Evolutionary conservation across 441 rosid genomes (phyloP).

Genomic region (Pelargonium fulgidum): DNA sequence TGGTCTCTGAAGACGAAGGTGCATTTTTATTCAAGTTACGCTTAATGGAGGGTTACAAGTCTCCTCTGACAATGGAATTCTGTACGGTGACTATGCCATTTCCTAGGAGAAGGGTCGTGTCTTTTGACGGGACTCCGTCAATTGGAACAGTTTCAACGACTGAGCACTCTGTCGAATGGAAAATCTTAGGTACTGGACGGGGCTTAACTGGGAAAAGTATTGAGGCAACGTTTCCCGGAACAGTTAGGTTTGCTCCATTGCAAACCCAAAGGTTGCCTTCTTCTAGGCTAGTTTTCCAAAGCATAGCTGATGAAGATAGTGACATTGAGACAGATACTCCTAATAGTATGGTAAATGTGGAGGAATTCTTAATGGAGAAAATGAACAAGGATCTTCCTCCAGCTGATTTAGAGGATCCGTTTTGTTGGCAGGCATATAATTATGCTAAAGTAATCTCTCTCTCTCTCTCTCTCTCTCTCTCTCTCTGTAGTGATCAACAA

Average conservation of each 20-base stretch:
- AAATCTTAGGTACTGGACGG: conserved; percentile 62
- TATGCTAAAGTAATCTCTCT: conserved; percentile 59
- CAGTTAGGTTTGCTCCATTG: conserved; percentile 81
- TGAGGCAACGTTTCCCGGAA: conserved; percentile 90
- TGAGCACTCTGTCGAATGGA: conserved; percentile 90
- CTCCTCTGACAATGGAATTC: conserved; percentile 78
- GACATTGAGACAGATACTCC: conserved; percentile 55
- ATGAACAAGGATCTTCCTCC: conserved; percentile 81
- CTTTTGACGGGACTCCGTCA: conserved; percentile 87
- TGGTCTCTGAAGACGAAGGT: conserved; percentile 96
- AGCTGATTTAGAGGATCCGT: conserved; percentile 86
- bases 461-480: conserved; percentile 2
- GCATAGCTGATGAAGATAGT: conserved; percentile 62
- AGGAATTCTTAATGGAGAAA: conserved; percentile 76
- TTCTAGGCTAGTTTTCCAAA: conserved; percentile 31
- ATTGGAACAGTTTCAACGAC: conserved; percentile 66
- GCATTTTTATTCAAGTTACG: conserved; percentile 81
- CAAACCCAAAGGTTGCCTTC: conserved; percentile 44
- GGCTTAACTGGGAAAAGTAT: conserved; percentile 68
- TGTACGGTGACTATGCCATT: conserved; percentile 94
- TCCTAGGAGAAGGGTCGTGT: conserved; percentile 67
- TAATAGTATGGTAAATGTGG: conserved; percentile 62
- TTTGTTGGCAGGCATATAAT: conserved; percentile 90
- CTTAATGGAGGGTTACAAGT: conserved; percentile 81
- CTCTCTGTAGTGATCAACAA: conserved; percentile 13